Evolutionary conservation across 495 filamentous ascomycete genomes (phyloP), one percentile per base, ranked within the genome.

Genomic region (Lichenothelia convexa): DNA sequence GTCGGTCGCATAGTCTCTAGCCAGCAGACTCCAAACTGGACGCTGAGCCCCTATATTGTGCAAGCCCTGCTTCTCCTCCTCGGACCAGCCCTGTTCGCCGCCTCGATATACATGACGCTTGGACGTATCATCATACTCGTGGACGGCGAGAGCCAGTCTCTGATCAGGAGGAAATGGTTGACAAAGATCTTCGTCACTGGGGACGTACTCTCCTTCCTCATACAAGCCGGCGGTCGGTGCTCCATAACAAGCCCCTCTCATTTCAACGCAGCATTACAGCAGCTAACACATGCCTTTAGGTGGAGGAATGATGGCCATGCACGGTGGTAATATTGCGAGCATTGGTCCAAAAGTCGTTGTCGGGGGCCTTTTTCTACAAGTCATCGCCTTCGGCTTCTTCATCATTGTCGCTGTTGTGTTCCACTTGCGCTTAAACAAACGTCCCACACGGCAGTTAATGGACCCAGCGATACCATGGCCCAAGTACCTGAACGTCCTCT

Each of bases 401-500:
- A 50, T 63, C 19, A 22, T 57, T 13, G 46, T 53, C 3, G 55
- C 53, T 0, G n/a, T 54, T 9, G 27, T 62, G 7, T 64, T 59
- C 36, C 55, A 68, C 34, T 30, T 46, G 5, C 57, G 64, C 1
- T 51, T 60, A n/a, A 31, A 35, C 6, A 22, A 41, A 6, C 27
- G 26, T 19, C 47, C 47, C 21, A 49, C 20, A 26, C 6, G 4
- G n/a, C 6, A n/a, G 4, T 12, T 11, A 4, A 18, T 27, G 5
- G 19, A 32, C 21, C 17, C 13, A 7, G 8, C 18, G 0, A 33
- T 59, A 8, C 50, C 54, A 0, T 81, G 75, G 76, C 42, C 50
- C 39, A 56, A 55, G 19, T 57, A 68, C 34, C 47, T 78, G 33
- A 34, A 50, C 16, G 52, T 65, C 21, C 60, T 78, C 3, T 80